phyloP scores from a whole-genome alignment of 164 flowering plant genomes.

The Tetrastigma voinierianum region DNA sequence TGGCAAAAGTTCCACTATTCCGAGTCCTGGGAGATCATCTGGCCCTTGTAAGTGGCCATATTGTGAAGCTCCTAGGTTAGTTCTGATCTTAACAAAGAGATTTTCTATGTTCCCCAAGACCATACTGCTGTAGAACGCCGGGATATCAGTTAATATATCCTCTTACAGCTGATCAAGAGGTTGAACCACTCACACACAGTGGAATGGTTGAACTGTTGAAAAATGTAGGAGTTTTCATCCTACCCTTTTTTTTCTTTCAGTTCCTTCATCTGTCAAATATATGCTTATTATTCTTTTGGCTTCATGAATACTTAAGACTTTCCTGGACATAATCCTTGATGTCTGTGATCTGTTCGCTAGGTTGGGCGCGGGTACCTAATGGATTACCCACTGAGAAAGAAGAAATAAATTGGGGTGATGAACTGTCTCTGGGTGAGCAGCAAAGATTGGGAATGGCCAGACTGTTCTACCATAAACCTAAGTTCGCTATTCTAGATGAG shows the following conservation, averaged over 20 bases:
- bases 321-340: not conserved
- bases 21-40: slow-evolving; percentile 98
- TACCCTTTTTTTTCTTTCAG: slow-evolving; percentile 1
- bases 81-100: slow-evolving; percentile 97
- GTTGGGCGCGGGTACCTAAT: slow-evolving; percentile 95
- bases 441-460: slow-evolving; percentile 99
- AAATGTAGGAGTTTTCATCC: slow-evolving; percentile 53
- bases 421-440: slow-evolving; percentile 96
- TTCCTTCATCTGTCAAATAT: not conserved
- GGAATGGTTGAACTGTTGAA: slow-evolving; percentile 89
- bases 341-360: slow-evolving; percentile 30
- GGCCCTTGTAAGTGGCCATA: slow-evolving; percentile 97
- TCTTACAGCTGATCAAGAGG: slow-evolving; percentile 74
- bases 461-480: slow-evolving; percentile 96
- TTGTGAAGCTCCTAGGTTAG: slow-evolving; percentile 98
- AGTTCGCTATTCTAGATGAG: slow-evolving; percentile 98
- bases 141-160: slow-evolving; percentile 98
- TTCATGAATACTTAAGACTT: not conserved
- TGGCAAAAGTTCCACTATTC: slow-evolving; percentile 98
- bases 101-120: slow-evolving; percentile 99
- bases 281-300: not conserved
- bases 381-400: slow-evolving; percentile 85
- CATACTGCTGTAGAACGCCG: slow-evolving; percentile 98
- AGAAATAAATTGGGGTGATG: slow-evolving; percentile 99
- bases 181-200: slow-evolving; percentile 65